Base-by-base conservation (phyloP, 148 eudicot genomes). In the Polygonum maritimum region DNA sequence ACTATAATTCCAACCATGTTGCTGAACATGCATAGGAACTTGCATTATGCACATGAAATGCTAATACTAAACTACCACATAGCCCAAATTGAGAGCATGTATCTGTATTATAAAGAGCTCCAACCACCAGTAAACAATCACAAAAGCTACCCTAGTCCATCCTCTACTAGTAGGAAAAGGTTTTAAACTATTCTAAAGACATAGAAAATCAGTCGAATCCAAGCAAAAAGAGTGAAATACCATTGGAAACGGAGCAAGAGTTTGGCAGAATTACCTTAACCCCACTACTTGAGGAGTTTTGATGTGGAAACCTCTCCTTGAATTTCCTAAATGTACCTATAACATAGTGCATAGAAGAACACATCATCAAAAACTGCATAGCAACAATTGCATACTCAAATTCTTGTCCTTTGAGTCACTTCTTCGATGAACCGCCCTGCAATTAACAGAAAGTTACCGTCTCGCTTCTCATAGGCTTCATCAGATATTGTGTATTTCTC, bases 401-500 rank as follows among this genome's bases (percentile, higher is more conserved):
- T 31, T 35, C 0, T 31, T 63, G 33, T 63, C 36, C 69, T 12
- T 62, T 26, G 18, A 62, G 5, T 0, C 33, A 63, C 33, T 19
- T 57, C 35, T 63, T 21, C 75, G 67, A 10, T 31, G n/a, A 74
- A 75, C 7, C 31, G 38, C 39, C 10, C n/a, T 21, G 18, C 70
- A 63, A 8, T 5, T 33, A 3, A 8, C 74, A 71, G 26, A 16
- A 16, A 60, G 84, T 82, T 82, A 71, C 97, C 90, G 81, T 92
- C 90, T 80, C 79, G 94, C 77, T 95, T 90, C 48, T 85, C 83
- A 81, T 83, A 95, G 48, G 88, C 92, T 79, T 92, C 97, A 36
- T 92, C 98, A 73, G 98, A 92, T 72, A 95, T 92, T 83, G 81
- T 82, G 83, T 90, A 95, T 78, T 95, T 95, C 79, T 92, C 94